Percentiles rank a stretch among this genome's conserved stretches.
Conservation (phyloP, 768 basidiomycete genomes). For the Pleurotus eryngii region DNA sequence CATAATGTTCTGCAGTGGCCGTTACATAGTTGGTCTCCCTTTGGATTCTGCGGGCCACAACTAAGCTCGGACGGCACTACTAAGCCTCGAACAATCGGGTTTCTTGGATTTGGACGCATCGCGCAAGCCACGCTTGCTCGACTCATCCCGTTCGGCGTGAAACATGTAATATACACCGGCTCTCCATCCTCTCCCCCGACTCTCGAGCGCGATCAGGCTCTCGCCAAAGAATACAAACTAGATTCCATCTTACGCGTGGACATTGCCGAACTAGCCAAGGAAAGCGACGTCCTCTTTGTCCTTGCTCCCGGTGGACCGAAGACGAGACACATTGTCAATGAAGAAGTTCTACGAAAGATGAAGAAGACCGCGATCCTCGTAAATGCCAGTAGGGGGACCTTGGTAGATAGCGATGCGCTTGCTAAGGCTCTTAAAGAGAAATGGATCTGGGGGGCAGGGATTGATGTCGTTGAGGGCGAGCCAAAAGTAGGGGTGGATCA, state of each 20-base stretch:
- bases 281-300: conserved; percentile 84
- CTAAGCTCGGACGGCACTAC: conserved; percentile 36
- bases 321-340: conserved; percentile 74
- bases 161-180: conserved; percentile 66
- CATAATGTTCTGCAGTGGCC: conserved; percentile 61
- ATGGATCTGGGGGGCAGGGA: conserved; percentile 88
- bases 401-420: conserved; percentile 90
- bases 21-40: conserved; percentile 73
- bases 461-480: conserved; percentile 95
- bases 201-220: conserved; percentile 31
- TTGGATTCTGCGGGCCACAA: conserved; percentile 81
- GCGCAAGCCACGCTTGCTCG: conserved; percentile 80
- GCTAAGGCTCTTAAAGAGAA: conserved; percentile 71
- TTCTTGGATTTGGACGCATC: conserved; percentile 95
- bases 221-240: conserved; percentile 28
- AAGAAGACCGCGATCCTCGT: conserved; percentile 80
- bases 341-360: conserved; percentile 75
- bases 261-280: conserved; percentile 63
- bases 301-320: conserved; percentile 71
- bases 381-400: conserved; percentile 80
- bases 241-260: conserved; percentile 55
- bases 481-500: conserved; percentile 73
- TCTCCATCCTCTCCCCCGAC: conserved; percentile 36
- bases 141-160: conserved; percentile 80
- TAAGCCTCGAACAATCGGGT: conserved; percentile 64